phyloP scores from a whole-genome alignment of 345 rosid species.

The Gossypium herbaceum region DNA sequence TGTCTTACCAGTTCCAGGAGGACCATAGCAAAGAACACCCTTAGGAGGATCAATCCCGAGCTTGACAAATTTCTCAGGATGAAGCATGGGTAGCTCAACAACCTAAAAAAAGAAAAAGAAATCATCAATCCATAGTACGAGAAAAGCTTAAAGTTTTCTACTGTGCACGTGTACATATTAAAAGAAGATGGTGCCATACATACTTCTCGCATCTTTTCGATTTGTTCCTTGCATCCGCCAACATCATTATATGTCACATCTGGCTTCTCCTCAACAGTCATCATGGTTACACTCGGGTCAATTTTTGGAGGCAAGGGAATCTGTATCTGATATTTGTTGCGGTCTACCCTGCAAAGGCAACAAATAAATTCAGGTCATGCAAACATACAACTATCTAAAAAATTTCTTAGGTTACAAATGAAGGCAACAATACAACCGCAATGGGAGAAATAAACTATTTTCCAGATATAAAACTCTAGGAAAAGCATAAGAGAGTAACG shows the following conservation, averaged over 20 bases:
- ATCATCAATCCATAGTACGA: not conserved
- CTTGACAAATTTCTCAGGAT: constrained; percentile 77
- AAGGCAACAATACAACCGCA: not conserved
- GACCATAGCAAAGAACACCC: constrained; percentile 97
- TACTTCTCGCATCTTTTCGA: constrained; percentile 96
- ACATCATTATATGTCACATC: constrained; percentile 98
- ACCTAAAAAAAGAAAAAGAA: not conserved
- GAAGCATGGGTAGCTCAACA: constrained; percentile 22
- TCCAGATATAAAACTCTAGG: not conserved
- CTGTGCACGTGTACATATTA: not conserved
- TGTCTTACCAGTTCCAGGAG: constrained; percentile 26
- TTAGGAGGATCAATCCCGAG: constrained; percentile 99
- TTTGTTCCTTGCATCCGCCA: constrained; percentile 98
- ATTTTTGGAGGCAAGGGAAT: constrained; percentile 97
- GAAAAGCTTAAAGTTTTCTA: not conserved
- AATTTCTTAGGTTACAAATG: not conserved
- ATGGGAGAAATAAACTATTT: not conserved
- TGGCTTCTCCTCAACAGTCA: constrained; percentile 98
- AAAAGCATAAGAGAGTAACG: not conserved
- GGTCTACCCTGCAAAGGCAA: constrained; percentile 66
- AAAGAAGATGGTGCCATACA: constrained; percentile 14
- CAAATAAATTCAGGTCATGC: not conserved
- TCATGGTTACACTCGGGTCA: constrained; percentile 99
- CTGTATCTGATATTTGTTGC: constrained; percentile 95
- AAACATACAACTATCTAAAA: not conserved